phyloP scores from a whole-genome alignment of 495 filamentous ascomycete genomes.

The Talaromyces adpressus region DNA sequence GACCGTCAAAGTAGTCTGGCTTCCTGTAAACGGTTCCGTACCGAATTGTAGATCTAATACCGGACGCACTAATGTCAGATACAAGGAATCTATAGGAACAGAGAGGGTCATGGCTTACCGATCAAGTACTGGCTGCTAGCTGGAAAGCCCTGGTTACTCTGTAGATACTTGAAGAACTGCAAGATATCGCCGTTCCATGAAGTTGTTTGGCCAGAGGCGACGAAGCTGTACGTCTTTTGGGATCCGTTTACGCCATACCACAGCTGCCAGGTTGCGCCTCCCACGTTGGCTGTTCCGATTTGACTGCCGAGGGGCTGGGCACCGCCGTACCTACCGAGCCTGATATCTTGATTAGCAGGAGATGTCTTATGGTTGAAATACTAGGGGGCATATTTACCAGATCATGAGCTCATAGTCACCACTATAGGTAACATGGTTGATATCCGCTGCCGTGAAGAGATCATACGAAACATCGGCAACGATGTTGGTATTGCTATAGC shows the following conservation, averaged over 20 bases:
- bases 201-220: conserved; percentile 22
- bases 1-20: conserved; percentile 14
- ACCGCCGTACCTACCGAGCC: conserved; percentile 29
- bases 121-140: conserved; percentile 35
- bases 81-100: background rate
- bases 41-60: conserved; percentile 33
- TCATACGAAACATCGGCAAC: conserved; percentile 41
- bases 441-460: conserved; percentile 38
- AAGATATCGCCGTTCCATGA: conserved; percentile 32
- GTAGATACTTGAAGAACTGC: conserved; percentile 36
- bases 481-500: conserved; percentile 29
- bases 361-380: background rate
- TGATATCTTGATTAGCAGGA: conserved; percentile 1
- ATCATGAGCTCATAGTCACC: conserved; percentile 47
- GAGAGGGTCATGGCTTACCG: conserved; percentile 22
- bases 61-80: conserved; percentile 3
- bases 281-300: conserved; percentile 21
- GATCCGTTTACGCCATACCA: conserved; percentile 29
- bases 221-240: conserved; percentile 41
- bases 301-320: conserved; percentile 34
- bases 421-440: conserved; percentile 33
- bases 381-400: conserved; percentile 23
- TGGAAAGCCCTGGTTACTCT: conserved; percentile 27
- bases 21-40: conserved; percentile 38
- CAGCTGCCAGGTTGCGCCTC: conserved; percentile 27